Percentiles rank a stretch among this genome's conserved stretches.
Evolutionary conservation across 2,329 filamentous ascomycete species (phyloP).

Genomic region (Tolypocladium ovalisporum): DNA sequence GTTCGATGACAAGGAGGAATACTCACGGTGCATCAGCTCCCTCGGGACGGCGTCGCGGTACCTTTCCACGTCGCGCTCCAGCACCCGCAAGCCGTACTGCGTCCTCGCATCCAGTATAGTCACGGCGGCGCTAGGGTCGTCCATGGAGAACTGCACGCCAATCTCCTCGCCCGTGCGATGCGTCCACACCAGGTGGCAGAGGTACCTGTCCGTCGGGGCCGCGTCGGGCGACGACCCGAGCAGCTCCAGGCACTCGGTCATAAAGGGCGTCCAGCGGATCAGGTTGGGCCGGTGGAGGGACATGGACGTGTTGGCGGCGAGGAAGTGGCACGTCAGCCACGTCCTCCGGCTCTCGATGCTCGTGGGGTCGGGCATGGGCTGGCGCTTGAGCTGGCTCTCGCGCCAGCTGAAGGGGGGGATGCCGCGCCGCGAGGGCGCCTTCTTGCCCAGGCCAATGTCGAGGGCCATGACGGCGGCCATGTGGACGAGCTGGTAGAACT

Average conservation of each 20-base stretch:
- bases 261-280: slow-evolving; percentile 48
- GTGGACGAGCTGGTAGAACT: slow-evolving; percentile 82
- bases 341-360: slow-evolving; percentile 44
- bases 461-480: slow-evolving; percentile 73
- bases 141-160: slow-evolving; percentile 53
- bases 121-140: slow-evolving; percentile 45
- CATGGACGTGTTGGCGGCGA: slow-evolving; percentile 49
- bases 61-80: slow-evolving; percentile 53
- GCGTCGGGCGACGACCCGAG: slow-evolving; percentile 43
- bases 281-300: slow-evolving; percentile 50
- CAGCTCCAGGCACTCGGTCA: slow-evolving; percentile 47
- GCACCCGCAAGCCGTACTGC: slow-evolving; percentile 52
- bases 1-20: not conserved
- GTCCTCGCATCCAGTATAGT: slow-evolving; percentile 52
- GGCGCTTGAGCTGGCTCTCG: slow-evolving; percentile 29
- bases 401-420: slow-evolving; percentile 21
- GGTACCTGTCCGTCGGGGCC: slow-evolving; percentile 42
- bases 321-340: slow-evolving; percentile 49
- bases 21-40: slow-evolving; percentile 45
- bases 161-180: slow-evolving; percentile 59
- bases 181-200: slow-evolving; percentile 49
- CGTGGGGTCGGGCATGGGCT: slow-evolving; percentile 36
- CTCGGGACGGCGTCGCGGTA: slow-evolving; percentile 44
- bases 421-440: slow-evolving; percentile 9
- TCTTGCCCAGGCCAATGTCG: slow-evolving; percentile 63